Evolutionary conservation across 176 grass and related monocot genomes (phyloP), one percentile per base, ranked within the genome.

Genomic region (Eleusine indica): DNA sequence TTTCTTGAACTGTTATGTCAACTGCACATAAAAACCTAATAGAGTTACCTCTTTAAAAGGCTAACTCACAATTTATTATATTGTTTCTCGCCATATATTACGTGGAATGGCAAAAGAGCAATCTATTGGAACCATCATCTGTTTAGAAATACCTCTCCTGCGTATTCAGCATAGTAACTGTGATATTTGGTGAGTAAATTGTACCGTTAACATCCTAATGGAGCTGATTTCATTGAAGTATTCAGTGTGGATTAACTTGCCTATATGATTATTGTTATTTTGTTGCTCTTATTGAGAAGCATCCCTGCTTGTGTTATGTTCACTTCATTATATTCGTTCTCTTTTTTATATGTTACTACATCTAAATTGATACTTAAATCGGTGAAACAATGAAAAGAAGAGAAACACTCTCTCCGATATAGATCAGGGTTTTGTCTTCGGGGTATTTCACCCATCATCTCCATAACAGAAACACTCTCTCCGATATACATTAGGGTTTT

Each of bases 391-490:
- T 65, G 11, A 32, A 13, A 48, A 37, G 16, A 25, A 66, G 21
- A 46, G 35, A 80, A 47, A 80, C 29, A 51, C 42, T 17, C 56
- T 56, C 7, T 47, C 39, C 25, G 25, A 25, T 25, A 25, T 25
- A 13, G 9, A 40, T 9, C 6, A 54, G 18, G 32, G 73, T 44
- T 64, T 68, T 70, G 8, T 13, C 64, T 21, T 39, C 6, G 53
- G 4, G 11, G 12, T 86, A 35, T 80, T 80, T 78, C 60, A 18
- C 74, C 42, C 70, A 60, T 28, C 41, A 28, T 68, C 39, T 86
- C 17, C 69, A 25, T 30, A 72, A 63, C 6, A 19, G 25, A 25
- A 25, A 25, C 25, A 25, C 25, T 25, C 25, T 25, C 25, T 25
- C 25, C 25, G 25, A 25, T 25, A 25, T 25, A 13, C 5, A 40